These are phyloP conservation scores for Geranium rotundifolium DNA, from an alignment of 345 rosid species.

Conservation along the genomic window DNA sequence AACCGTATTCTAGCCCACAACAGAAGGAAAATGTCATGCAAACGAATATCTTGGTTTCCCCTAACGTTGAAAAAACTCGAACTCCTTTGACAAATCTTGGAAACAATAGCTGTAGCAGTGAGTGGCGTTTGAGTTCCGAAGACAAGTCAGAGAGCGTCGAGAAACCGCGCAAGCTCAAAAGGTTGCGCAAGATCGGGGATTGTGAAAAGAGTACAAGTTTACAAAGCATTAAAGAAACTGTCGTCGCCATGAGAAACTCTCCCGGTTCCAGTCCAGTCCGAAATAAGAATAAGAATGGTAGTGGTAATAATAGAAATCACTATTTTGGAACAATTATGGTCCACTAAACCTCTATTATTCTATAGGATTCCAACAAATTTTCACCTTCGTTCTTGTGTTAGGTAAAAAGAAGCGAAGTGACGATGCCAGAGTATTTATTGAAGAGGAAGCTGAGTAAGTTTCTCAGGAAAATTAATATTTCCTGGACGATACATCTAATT, in stretches of 20 bases:
- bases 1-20: constrained; percentile 18
- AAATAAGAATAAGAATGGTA: constrained; percentile 23
- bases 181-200: constrained; percentile 67
- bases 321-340: background rate
- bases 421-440: constrained; percentile 44
- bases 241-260: constrained; percentile 5
- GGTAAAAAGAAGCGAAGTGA: constrained; percentile 43
- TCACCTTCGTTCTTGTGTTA: constrained; percentile 14
- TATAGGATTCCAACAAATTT: constrained; percentile 7
- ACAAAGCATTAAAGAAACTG: constrained; percentile 22
- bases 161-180: constrained; percentile 48
- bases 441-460: constrained; percentile 87
- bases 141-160: constrained; percentile 32
- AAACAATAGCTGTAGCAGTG: constrained; percentile 29
- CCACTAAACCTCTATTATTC: background rate
- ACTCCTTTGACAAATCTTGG: constrained; percentile 26
- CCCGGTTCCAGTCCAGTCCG: constrained; percentile 12
- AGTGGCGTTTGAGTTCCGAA: constrained; percentile 58
- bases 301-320: constrained; percentile 23
- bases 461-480: background rate
- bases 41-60: constrained; percentile 15
- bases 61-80: constrained; percentile 22
- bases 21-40: constrained; percentile 14
- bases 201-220: constrained; percentile 8
- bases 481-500: background rate